Percentiles rank a stretch among this genome's conserved stretches.
Conservation (phyloP, 2,329 filamentous ascomycete genomes). For the Nemania sp. region DNA sequence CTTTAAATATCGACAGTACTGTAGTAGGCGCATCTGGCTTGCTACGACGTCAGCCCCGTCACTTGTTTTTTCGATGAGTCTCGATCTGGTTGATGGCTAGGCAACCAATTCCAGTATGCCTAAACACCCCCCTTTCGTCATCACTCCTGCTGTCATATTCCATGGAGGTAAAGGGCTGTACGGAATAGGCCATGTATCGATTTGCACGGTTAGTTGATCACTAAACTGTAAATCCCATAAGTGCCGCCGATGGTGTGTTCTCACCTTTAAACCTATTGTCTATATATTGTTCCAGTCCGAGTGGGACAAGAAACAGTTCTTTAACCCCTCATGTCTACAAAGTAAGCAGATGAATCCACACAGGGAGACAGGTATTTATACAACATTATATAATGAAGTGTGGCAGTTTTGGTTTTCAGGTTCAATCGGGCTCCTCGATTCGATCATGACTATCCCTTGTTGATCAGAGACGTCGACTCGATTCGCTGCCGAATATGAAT, state of each 20-base stretch:
- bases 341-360: neutral
- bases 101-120: conserved; percentile 27
- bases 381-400: neutral
- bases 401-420: neutral
- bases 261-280: neutral
- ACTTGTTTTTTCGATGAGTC: conserved; percentile 23
- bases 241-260: neutral
- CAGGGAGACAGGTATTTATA: neutral
- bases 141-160: conserved; percentile 14
- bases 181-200: neutral
- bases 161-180: neutral
- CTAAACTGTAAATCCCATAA: neutral
- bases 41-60: conserved; percentile 24
- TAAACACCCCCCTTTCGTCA: conserved; percentile 18
- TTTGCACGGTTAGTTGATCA: neutral
- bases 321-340: neutral
- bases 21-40: conserved; percentile 21
- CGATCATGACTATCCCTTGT: neutral
- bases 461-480: neutral
- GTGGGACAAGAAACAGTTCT: neutral
- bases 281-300: neutral
- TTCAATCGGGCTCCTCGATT: neutral
- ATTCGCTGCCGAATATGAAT: neutral
- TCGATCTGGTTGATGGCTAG: conserved; percentile 31
- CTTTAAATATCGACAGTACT: neutral